These are phyloP conservation scores for Ophiostoma perfectum DNA, from an alignment of 2,329 filamentous ascomycete species.

Conservation along the genomic window DNA sequence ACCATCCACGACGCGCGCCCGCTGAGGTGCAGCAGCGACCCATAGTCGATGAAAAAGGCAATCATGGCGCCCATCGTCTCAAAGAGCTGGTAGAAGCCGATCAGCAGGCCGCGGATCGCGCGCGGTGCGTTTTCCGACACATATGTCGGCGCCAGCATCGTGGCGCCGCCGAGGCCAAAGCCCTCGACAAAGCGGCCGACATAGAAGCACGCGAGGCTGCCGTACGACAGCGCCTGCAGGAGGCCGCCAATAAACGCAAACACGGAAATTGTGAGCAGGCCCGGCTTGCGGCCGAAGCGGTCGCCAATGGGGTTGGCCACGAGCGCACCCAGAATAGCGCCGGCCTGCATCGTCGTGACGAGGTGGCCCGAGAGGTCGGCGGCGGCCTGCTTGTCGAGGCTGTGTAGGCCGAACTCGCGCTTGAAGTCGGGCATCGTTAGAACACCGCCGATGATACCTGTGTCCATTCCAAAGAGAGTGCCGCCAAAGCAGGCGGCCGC, in stretches of 20 bases:
- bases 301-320: slow-evolving; percentile 31
- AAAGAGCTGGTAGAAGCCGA: slow-evolving; percentile 57
- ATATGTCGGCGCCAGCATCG: slow-evolving; percentile 56
- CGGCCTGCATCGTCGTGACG: slow-evolving; percentile 30
- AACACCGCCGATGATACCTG: slow-evolving; percentile 31
- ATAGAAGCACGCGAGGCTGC: slow-evolving; percentile 30
- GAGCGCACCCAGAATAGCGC: slow-evolving; percentile 28
- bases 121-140: slow-evolving; percentile 56
- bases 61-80: slow-evolving; percentile 48
- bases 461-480: slow-evolving; percentile 31
- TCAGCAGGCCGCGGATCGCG: slow-evolving; percentile 54
- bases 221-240: slow-evolving; percentile 1
- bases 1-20: slow-evolving; percentile 48
- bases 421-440: slow-evolving; percentile 29
- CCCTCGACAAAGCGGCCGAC: slow-evolving; percentile 46
- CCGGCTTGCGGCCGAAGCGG: slow-evolving; percentile 32
- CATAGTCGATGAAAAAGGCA: slow-evolving; percentile 52
- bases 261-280: slow-evolving; percentile 30
- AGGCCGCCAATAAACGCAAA: slow-evolving; percentile 28
- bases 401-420: slow-evolving; percentile 47
- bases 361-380: slow-evolving; percentile 29
- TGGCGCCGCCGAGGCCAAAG: slow-evolving; percentile 46
- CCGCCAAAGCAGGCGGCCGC: slow-evolving; percentile 40
- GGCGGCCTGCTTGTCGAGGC: slow-evolving; percentile 28
- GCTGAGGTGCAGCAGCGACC: slow-evolving; percentile 40